These are phyloP conservation scores for Aureobasidium sp. DNA, from an alignment of 2,329 filamentous ascomycete genomes.

Conservation along the genomic window DNA sequence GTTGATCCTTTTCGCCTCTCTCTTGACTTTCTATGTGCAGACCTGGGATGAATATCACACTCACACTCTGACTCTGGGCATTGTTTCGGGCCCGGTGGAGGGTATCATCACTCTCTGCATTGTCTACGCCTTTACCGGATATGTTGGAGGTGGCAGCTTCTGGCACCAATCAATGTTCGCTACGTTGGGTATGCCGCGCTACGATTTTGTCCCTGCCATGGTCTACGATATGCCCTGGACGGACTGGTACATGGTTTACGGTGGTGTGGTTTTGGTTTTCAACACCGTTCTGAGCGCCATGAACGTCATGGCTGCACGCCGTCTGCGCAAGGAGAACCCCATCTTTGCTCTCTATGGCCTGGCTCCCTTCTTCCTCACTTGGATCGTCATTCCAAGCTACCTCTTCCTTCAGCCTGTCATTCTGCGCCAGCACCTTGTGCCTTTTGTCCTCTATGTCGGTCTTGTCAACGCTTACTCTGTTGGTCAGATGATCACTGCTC, in stretches of 20 bases:
- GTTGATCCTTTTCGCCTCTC: constrained; percentile 70
- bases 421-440: constrained; percentile 73
- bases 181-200: constrained; percentile 60
- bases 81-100: constrained; percentile 92
- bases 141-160: constrained; percentile 80
- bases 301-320: constrained; percentile 79
- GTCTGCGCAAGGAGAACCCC: constrained; percentile 63
- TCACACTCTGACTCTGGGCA: constrained; percentile 83
- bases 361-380: constrained; percentile 69
- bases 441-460: constrained; percentile 82
- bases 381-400: constrained; percentile 70
- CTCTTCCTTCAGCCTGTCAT: constrained; percentile 79
- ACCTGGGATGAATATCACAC: constrained; percentile 99
- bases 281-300: constrained; percentile 73
- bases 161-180: constrained; percentile 80
- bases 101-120: constrained; percentile 77
- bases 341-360: constrained; percentile 75
- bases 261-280: constrained; percentile 69
- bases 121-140: constrained; percentile 77
- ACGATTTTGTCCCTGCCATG: constrained; percentile 56
- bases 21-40: constrained; percentile 96
- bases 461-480: constrained; percentile 92
- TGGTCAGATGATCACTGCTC: constrained; percentile 90
- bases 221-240: constrained; percentile 80
- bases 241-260: constrained; percentile 88